Base-by-base conservation (phyloP, 495 filamentous ascomycete genomes). In the Talaromyces wortmannii region DNA sequence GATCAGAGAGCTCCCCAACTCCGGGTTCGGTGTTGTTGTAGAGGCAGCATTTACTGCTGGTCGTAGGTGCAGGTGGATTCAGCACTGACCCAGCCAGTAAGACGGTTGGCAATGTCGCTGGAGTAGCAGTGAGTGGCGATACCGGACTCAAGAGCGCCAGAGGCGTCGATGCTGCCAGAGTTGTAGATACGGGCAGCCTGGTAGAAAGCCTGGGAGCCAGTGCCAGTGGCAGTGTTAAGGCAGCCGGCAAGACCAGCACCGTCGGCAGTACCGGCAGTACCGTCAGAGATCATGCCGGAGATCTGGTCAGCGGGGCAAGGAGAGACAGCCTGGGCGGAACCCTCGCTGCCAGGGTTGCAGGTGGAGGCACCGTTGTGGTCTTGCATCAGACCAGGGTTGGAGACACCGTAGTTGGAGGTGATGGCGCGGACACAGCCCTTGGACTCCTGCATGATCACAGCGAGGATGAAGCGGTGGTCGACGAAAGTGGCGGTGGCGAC, bases 381-480 rank as follows among this genome's bases (percentile, higher is more conserved):
- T 63, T 83, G 79, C 79, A 83, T 81, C 6, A 83, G 63, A 45
- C 79, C 79, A 0, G 78, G 77, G 62, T 83, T 83, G 56, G 18
- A 49, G 55, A 78, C 67, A 17, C 65, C 63, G 58, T 69, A 63
- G 58, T 69, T 62, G 44, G 76, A 77, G 17, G 78, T 76, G 0
- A 67, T 68, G 13, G 68, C 76, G 46, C 78, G 74, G 32, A 78
- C 80, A 62, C 80, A 83, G 56, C 81, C 82, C 56, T 74, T 75
- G 65, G 69, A 76, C 57, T 84, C 81, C 64, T 84, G 81, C 69
- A 84, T 76, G 31, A 83, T 60, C 49, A 81, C 66, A 2, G 77
- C 74, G 52, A 85, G 62, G 56, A 86, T 78, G 63, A 79, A 83
- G 50, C 82, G 81, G 18, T 80, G 67, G 57, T 81, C 76, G n/a